Base-by-base conservation (phyloP, 495 filamentous ascomycete genomes). In the Pyrenopolyporus hunteri region DNA sequence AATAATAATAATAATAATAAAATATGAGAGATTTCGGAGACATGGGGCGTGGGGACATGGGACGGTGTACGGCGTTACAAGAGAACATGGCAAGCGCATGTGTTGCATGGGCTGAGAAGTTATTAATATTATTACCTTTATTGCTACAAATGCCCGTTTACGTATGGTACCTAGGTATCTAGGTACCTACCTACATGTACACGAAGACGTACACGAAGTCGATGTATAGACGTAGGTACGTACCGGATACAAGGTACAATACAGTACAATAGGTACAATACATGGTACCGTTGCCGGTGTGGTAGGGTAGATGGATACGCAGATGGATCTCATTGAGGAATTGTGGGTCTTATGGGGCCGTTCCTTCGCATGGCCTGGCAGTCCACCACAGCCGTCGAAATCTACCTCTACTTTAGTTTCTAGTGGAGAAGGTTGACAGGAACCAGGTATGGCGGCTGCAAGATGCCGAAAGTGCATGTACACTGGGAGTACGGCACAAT, bases 21-120 rank as follows among this genome's bases (percentile, higher is more conserved):
- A n/a, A n/a, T n/a, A n/a, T n/a, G n/a, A n/a, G n/a, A n/a, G n/a
- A n/a, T n/a, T 66, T 61, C 46, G 52, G 57, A 55, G 62, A 59
- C 55, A 50, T 26, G 54, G 59, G 43, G 53, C 29, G 25, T 45
- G 4, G 29, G 49, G 37, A 48, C 61, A 57, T 37, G 52, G 59
- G 10, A n/a, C 37, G 35, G 47, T 48, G 40, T 50, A 51, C 37
- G 22, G 49, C 50, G 62, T 60, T 66, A 66, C 63, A 57, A 60
- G 40, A 57, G 63, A 60, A 57, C 63, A 66, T 66, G 63, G 63
- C 63, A 47, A 66, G 51, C 10, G 43, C 63, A 66, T 54, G 57
- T 66, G 57, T n/a, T 61, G 63, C 51, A 59, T 43, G 54, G 51
- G 51, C 23, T 47, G 32, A n/a, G n/a, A 44, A 39, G 33, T 53